These are phyloP conservation scores for Panellus pusillus DNA, from an alignment of 768 basidiomycete genomes.

Conservation along the genomic window DNA sequence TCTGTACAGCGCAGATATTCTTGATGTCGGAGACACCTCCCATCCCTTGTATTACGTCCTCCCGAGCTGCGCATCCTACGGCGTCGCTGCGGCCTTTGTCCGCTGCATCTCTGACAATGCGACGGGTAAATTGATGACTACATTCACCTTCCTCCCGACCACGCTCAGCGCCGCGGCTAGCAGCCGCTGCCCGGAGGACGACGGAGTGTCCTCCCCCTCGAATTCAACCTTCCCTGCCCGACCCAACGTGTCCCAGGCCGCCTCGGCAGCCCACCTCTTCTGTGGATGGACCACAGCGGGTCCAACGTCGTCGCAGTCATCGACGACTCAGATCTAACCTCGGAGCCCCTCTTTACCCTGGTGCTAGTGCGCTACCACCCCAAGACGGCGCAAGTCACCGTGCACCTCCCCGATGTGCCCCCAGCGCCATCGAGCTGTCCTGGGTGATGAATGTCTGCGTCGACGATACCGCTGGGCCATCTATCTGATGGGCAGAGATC, in stretches of 20 bases:
- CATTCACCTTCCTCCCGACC: conserved; percentile 8
- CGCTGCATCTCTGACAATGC: not conserved
- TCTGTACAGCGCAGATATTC: not conserved
- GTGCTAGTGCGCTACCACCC: conserved; percentile 16
- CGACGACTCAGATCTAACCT: not conserved
- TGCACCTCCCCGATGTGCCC: conserved; percentile 7
- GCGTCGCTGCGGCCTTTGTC: conserved; percentile 10
- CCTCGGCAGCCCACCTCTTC: not conserved
- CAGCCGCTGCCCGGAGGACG: not conserved
- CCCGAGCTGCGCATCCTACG: conserved; percentile 12
- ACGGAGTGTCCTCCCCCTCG: conserved; percentile 11
- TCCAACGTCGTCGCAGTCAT: conserved; percentile 4
- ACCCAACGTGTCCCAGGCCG: not conserved
- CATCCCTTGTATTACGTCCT: conserved; percentile 1
- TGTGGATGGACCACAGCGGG: conserved; percentile 19
- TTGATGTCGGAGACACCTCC: not conserved
- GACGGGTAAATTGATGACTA: not conserved
- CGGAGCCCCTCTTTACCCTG: not conserved
- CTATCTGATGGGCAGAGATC: not conserved
- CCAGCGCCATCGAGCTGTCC: not conserved
- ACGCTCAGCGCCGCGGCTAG: not conserved
- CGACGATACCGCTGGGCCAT: conserved; percentile 15
- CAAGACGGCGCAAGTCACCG: not conserved
- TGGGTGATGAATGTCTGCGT: not conserved
- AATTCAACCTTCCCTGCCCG: not conserved